Conservation (phyloP, 192 early-diverging fungal species). For the Dissophora globulifera region DNA sequence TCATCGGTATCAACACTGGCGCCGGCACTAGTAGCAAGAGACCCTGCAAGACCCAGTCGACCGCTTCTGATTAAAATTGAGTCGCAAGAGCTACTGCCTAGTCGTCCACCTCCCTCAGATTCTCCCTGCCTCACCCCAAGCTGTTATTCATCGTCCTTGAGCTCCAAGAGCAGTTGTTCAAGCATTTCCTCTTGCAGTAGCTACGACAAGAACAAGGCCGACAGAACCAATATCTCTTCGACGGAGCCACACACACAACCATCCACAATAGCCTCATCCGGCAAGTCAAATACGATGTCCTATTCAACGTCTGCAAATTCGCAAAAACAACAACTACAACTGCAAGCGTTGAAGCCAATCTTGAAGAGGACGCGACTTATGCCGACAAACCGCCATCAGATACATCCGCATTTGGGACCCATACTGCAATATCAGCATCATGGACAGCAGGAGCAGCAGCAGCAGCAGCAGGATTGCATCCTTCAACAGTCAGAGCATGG, state of each 20-base stretch:
- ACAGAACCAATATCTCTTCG: neutral
- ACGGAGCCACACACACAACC: neutral
- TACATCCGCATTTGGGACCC: slow-evolving; percentile 1
- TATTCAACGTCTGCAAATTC: too few relatives aligned
- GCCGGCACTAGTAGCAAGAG: too few relatives aligned
- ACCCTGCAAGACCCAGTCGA: neutral
- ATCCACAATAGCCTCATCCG: too few relatives aligned
- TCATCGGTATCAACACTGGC: too few relatives aligned
- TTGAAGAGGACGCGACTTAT: slow-evolving; percentile 18
- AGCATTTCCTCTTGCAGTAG: neutral
- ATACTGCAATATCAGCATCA: slow-evolving; percentile 3
- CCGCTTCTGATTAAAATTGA: slow-evolving; percentile 4
- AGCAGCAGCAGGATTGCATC: too few relatives aligned
- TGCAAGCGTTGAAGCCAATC: neutral
- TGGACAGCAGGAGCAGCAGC: neutral
- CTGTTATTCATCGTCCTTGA: neutral
- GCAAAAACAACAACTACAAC: too few relatives aligned
- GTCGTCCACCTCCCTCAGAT: neutral
- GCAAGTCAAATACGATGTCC: too few relatives aligned
- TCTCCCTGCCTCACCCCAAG: neutral
- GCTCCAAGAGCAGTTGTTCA: neutral
- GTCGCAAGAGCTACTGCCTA: slow-evolving; percentile 20
- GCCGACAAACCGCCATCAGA: neutral
- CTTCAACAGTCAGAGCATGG: neutral
- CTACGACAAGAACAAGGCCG: neutral